Percentiles rank a stretch among this genome's conserved stretches.
These are phyloP conservation scores for Annulohypoxylon truncatum DNA, from an alignment of 2,329 filamentous ascomycete genomes.

Conservation along the genomic window DNA sequence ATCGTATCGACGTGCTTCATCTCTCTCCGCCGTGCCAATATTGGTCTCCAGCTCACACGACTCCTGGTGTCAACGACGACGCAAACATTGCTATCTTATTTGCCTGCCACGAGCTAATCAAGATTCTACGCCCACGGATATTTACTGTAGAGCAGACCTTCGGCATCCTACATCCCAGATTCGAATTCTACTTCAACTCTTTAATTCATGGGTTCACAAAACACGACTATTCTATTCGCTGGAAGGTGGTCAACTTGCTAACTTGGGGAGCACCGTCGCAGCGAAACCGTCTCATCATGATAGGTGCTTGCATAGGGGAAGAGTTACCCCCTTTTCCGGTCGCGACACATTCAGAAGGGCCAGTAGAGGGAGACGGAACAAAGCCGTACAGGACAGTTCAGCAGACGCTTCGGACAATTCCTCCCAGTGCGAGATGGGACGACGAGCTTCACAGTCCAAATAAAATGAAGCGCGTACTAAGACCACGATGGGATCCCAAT, in stretches of 20 bases:
- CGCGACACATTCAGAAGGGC: constrained; percentile 65
- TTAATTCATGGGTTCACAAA: constrained; percentile 73
- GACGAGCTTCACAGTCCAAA: constrained; percentile 57
- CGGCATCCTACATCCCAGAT: constrained; percentile 68
- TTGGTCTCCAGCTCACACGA: constrained; percentile 78
- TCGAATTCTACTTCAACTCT: constrained; percentile 66
- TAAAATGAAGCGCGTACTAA: constrained; percentile 44
- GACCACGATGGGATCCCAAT: constrained; percentile 59
- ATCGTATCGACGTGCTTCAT: constrained; percentile 75
- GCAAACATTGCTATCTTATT: constrained; percentile 72
- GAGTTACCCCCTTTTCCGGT: constrained; percentile 72
- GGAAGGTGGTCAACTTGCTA: constrained; percentile 68
- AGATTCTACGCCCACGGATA: constrained; percentile 70
- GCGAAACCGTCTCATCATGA: constrained; percentile 65
- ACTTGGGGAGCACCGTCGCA: constrained; percentile 64
- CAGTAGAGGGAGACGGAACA: constrained; percentile 45
- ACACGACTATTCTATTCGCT: constrained; percentile 75
- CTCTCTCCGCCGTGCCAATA: constrained; percentile 82
- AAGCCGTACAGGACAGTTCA: constrained; percentile 59
- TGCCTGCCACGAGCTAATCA: constrained; percentile 65
- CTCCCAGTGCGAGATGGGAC: constrained; percentile 18
- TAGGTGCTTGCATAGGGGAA: constrained; percentile 76
- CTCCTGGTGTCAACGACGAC: constrained; percentile 68
- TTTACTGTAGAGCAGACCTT: constrained; percentile 84
- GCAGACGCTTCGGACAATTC: constrained; percentile 55